phyloP scores from a whole-genome alignment of 345 rosid genomes.

The Citrus reticulata region DNA sequence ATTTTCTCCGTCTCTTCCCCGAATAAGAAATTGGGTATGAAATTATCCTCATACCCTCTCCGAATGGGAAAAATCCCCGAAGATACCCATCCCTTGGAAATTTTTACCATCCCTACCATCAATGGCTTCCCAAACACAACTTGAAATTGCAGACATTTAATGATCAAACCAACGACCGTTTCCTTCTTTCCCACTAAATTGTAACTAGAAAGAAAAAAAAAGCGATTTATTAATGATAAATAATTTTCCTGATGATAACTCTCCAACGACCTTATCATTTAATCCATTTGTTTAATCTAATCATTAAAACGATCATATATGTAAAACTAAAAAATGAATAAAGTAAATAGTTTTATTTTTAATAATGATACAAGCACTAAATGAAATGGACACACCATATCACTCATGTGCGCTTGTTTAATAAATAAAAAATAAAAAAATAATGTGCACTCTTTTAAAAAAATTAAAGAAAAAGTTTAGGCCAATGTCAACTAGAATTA shows the following conservation, averaged over 20 bases:
- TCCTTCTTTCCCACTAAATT: neutral
- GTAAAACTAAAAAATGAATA: too few species aligned
- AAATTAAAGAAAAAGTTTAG: accelerated
- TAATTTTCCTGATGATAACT: neutral
- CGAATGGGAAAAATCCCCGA: too few species aligned
- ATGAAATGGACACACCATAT: too few species aligned
- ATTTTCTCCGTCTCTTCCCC: too few species aligned
- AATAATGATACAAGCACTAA: too few species aligned
- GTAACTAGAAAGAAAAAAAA: neutral
- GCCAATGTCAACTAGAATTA: neutral
- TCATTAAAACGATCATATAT: too few species aligned
- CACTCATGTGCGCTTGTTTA: too few species aligned
- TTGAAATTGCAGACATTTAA: neutral
- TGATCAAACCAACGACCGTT: neutral
- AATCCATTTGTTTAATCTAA: neutral
- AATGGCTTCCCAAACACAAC: neutral
- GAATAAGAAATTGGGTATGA: too few species aligned
- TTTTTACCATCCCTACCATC: neutral
- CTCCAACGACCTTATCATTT: neutral
- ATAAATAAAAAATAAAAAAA: too few species aligned
- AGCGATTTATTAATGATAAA: neutral
- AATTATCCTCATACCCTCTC: too few species aligned
- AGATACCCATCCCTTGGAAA: accelerated
- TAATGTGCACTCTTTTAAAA: too few species aligned
- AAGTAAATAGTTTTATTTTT: too few species aligned